Percentiles rank a stretch among this genome's conserved stretches.
phyloP scores from a whole-genome alignment of 441 rosid species.

The Populus hybrid region DNA sequence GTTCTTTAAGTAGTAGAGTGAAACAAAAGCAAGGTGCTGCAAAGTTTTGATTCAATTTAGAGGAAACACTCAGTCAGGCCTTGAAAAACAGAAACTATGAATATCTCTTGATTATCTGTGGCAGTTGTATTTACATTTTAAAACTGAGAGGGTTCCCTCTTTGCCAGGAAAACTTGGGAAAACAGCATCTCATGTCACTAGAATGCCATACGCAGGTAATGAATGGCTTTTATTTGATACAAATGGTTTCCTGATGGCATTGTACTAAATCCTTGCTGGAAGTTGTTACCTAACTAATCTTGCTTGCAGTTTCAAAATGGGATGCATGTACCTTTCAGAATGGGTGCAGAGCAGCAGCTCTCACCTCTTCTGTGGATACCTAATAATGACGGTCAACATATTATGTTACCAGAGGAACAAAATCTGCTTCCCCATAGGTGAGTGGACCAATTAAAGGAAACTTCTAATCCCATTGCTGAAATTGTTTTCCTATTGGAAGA shows the following conservation, averaged over 20 bases:
- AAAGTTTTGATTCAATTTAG: background rate
- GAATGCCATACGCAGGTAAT: conserved; percentile 60
- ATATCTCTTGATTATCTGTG: background rate
- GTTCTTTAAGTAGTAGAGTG: background rate
- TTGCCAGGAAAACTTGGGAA: conserved; percentile 63
- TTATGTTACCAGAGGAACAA: conserved; percentile 43
- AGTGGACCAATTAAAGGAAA: conserved; percentile 10
- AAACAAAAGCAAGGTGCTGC: background rate
- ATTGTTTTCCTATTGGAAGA: background rate
- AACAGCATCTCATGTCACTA: conserved; percentile 48
- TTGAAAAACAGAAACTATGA: background rate
- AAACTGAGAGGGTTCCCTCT: conserved; percentile 1
- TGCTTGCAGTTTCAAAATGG: conserved; percentile 48
- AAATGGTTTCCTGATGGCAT: conserved; percentile 19
- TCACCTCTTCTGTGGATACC: conserved; percentile 58
- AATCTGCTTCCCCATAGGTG: conserved; percentile 44
- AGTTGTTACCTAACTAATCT: conserved; percentile 12
- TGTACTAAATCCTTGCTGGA: conserved; percentile 9
- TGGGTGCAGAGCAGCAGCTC: conserved; percentile 59
- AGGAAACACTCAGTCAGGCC: background rate
- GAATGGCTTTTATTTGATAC: conserved; percentile 11
- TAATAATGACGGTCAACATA: conserved; percentile 38
- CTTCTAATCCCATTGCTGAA: conserved; percentile 1
- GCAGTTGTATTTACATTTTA: background rate
- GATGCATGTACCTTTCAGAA: conserved; percentile 49